Conservation (phyloP, 176 grass and related monocot genomes). For the Oryza longistaminata region DNA sequence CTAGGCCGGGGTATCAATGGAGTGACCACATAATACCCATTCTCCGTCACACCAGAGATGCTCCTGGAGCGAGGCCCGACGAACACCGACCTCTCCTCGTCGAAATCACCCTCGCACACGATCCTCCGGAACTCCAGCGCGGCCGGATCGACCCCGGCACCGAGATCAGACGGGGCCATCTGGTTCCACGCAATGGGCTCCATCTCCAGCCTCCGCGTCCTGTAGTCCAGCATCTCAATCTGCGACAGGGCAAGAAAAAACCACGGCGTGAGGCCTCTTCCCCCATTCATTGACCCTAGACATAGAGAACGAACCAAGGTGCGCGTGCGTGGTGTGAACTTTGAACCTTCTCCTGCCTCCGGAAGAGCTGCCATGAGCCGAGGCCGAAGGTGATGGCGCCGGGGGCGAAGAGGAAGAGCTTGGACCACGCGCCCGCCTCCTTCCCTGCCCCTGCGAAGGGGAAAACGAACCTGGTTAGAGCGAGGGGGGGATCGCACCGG, state of each 20-base stretch:
- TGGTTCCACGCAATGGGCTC: conserved; percentile 71
- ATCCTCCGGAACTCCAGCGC: conserved; percentile 76
- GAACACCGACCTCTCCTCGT: conserved; percentile 66
- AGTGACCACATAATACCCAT: conserved; percentile 94
- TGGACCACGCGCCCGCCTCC: conserved; percentile 64
- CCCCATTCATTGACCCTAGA: not conserved
- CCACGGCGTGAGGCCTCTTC: conserved; percentile 1
- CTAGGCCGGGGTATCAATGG: conserved; percentile 57
- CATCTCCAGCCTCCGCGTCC: conserved; percentile 76
- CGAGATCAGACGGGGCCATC: conserved; percentile 40
- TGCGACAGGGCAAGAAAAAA: conserved; percentile 37
- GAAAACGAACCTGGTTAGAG: conserved; percentile 19
- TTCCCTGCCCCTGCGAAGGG: conserved; percentile 54
- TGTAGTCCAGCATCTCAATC: conserved; percentile 97
- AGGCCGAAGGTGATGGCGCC: conserved; percentile 95
- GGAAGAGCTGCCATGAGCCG: conserved; percentile 93
- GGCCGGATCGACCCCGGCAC: conserved; percentile 29
- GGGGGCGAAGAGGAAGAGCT: conserved; percentile 86
- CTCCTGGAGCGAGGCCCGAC: conserved; percentile 87
- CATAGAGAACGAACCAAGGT: not conserved
- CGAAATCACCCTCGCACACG: conserved; percentile 77
- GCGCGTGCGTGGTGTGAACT: conserved; percentile 16
- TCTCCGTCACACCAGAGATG: conserved; percentile 90
- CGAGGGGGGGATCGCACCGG: not conserved
- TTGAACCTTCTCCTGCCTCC: conserved; percentile 93